phyloP scores from a whole-genome alignment of 768 basidiomycete genomes.

The Boletellus ananiceps region DNA sequence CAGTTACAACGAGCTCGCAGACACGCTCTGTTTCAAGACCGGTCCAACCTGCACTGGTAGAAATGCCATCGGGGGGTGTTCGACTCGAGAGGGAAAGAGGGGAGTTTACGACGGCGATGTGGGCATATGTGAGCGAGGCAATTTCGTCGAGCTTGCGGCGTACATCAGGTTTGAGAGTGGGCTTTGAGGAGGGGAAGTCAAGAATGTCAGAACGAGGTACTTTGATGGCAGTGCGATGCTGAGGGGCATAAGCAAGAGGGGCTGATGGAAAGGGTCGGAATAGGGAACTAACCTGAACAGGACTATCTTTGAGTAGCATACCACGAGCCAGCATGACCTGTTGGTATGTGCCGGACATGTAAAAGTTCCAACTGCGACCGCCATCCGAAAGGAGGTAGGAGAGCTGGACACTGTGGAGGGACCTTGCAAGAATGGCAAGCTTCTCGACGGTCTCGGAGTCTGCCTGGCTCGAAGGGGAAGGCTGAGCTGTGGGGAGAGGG shows the following conservation, averaged over 20 bases:
- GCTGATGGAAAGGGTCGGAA: not conserved
- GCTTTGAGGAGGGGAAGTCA: constrained; percentile 75
- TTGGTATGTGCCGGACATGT: constrained; percentile 86
- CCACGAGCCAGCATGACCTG: constrained; percentile 90
- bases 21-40: constrained; percentile 92
- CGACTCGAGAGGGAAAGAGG: constrained; percentile 69
- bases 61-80: constrained; percentile 73
- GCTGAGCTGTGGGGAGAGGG: constrained; percentile 37
- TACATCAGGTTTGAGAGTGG: constrained; percentile 76
- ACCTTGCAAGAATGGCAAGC: constrained; percentile 74
- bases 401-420: constrained; percentile 78
- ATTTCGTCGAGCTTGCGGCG: constrained; percentile 88
- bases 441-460: constrained; percentile 77
- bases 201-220: constrained; percentile 92
- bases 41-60: constrained; percentile 73
- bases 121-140: constrained; percentile 86
- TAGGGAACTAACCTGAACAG: constrained; percentile 59
- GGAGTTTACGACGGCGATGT: constrained; percentile 91
- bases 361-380: constrained; percentile 76
- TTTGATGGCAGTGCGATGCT: constrained; percentile 85
- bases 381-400: constrained; percentile 72
- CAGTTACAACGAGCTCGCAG: constrained; percentile 90
- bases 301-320: constrained; percentile 84
- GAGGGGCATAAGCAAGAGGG: constrained; percentile 19
- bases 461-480: constrained; percentile 32